Conservation (phyloP, 1,284 basidiomycete species). For the Marasmius tenuissimus region DNA sequence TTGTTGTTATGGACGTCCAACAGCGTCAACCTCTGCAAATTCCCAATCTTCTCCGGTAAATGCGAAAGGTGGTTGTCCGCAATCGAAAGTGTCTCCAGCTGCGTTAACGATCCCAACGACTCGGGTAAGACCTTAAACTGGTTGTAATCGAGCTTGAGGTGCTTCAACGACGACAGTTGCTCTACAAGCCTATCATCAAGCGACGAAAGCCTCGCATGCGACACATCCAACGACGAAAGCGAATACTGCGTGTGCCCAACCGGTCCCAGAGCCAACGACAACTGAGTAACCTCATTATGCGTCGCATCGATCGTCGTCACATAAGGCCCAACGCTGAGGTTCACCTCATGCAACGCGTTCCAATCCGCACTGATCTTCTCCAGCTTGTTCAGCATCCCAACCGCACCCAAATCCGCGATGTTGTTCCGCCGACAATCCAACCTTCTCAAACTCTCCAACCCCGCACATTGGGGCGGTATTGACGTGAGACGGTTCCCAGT, state of each 20-base stretch:
- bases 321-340: constrained; percentile 69
- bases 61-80: constrained; percentile 87
- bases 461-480: constrained; percentile 71
- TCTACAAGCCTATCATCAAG: constrained; percentile 76
- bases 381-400: constrained; percentile 72
- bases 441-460: constrained; percentile 63
- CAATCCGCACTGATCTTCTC: constrained; percentile 75
- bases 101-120: constrained; percentile 71
- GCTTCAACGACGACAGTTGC: constrained; percentile 73
- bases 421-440: constrained; percentile 86
- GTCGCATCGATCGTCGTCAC: constrained; percentile 68
- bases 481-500: constrained; percentile 85
- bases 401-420: constrained; percentile 72
- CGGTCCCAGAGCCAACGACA: constrained; percentile 66
- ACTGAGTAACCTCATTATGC: constrained; percentile 81
- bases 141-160: constrained; percentile 83
- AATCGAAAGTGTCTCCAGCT: constrained; percentile 78
- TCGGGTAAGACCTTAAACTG: constrained; percentile 86
- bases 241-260: constrained; percentile 56
- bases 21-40: constrained; percentile 72
- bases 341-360: constrained; percentile 79
- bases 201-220: constrained; percentile 86
- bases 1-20: constrained; percentile 95
- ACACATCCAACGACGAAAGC: constrained; percentile 85
- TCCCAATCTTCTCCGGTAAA: constrained; percentile 80